Evolutionary conservation across 768 basidiomycete species (phyloP).

Genomic region (Gymnopilus dilepis): DNA sequence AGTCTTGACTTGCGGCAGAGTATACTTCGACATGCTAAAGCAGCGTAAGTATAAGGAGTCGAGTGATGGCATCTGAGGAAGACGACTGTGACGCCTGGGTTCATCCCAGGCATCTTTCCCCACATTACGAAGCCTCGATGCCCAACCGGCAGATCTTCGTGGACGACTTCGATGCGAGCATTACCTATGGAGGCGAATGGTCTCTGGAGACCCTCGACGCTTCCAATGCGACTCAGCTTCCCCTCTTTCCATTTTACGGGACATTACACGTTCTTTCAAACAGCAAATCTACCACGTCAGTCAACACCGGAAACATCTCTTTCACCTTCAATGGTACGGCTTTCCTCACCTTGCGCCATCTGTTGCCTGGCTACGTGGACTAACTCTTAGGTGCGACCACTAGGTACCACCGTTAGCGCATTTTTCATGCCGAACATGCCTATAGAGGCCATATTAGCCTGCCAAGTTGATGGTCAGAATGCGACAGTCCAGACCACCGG

Average conservation of each 20-base stretch:
- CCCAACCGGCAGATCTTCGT: slow-evolving; percentile 4
- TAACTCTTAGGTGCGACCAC: too few species aligned
- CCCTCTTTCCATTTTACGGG: neutral
- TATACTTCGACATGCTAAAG: too few species aligned
- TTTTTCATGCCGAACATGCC: neutral
- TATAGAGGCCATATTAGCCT: neutral
- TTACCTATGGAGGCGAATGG: slow-evolving; percentile 5
- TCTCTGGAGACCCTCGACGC: neutral
- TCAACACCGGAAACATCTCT: neutral
- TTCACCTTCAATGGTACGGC: neutral
- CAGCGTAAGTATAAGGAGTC: too few species aligned
- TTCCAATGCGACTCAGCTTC: neutral
- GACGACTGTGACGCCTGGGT: too few species aligned
- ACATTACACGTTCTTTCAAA: neutral
- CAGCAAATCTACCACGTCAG: neutral
- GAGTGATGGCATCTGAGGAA: too few species aligned
- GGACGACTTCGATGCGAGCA: slow-evolving; percentile 1
- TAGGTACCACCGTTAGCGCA: neutral
- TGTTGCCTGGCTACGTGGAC: too few species aligned
- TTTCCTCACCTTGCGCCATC: too few species aligned
- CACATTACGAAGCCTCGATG: too few species aligned
- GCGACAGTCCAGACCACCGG: neutral
- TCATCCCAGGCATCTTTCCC: too few species aligned
- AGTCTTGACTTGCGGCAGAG: too few species aligned
- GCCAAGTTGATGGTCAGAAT: neutral